Conservation (phyloP, 495 filamentous ascomycete genomes). For the Podospora comata region DNA sequence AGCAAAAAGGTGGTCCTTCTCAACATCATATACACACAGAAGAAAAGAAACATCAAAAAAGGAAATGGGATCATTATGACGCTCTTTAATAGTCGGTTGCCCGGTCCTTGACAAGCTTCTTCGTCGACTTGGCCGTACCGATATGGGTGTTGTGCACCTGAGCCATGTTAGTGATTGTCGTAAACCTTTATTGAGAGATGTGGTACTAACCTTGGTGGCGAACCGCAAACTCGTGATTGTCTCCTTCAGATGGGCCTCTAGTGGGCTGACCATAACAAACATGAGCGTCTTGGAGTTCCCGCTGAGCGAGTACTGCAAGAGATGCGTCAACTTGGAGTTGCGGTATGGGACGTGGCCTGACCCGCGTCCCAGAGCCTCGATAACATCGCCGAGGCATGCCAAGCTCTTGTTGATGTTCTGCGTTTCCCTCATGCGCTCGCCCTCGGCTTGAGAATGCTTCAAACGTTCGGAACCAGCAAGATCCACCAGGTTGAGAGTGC, state of each 20-base stretch:
- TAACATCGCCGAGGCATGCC: conserved; percentile 90
- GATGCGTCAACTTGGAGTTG: conserved; percentile 94
- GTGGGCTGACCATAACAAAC: conserved; percentile 96
- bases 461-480: conserved; percentile 90
- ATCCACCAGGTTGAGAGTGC: conserved; percentile 94
- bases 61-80: neutral
- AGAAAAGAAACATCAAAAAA: neutral
- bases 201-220: conserved; percentile 72
- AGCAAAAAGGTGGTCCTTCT: conserved; percentile 11
- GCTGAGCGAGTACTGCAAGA: conserved; percentile 91
- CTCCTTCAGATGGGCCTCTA: conserved; percentile 88
- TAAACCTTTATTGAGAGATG: neutral
- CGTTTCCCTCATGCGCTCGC: conserved; percentile 86
- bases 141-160: conserved; percentile 84
- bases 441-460: conserved; percentile 76
- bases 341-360: conserved; percentile 88
- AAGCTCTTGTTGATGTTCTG: conserved; percentile 96
- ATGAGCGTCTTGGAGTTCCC: conserved; percentile 97
- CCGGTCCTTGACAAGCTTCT: conserved; percentile 45
- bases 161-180: conserved; percentile 9
- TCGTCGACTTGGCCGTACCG: conserved; percentile 75
- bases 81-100: neutral
- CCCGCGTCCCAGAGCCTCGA: conserved; percentile 82
- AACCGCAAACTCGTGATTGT: conserved; percentile 95
- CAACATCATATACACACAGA: conserved; percentile 16